Evolutionary conservation across 2,329 filamentous ascomycete genomes (phyloP).

Genomic region (Talaromyces albobiverticillius): DNA sequence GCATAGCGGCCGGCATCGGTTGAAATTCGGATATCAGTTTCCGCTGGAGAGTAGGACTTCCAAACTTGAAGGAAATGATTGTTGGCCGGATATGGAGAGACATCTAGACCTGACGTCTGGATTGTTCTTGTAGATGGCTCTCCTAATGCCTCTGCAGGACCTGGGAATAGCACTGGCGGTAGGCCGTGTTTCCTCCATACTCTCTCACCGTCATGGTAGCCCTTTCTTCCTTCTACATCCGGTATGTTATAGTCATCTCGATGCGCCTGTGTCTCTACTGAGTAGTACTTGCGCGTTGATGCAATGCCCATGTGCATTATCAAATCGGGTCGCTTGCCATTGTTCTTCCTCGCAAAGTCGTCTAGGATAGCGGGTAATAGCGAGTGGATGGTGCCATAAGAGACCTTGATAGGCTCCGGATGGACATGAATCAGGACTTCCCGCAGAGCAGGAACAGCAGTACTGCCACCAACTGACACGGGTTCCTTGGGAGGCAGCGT

Average conservation of each 20-base stretch:
- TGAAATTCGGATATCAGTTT: slow-evolving; percentile 54
- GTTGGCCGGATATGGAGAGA: slow-evolving; percentile 30
- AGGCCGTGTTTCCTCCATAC: slow-evolving; percentile 52
- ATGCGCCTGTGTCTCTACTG: slow-evolving; percentile 67
- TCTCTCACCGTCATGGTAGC: slow-evolving; percentile 46
- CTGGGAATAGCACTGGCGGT: slow-evolving; percentile 54
- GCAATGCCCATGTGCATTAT: slow-evolving; percentile 81
- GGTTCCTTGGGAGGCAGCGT: slow-evolving; percentile 35
- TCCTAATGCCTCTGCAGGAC: slow-evolving; percentile 22
- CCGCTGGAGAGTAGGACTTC: slow-evolving; percentile 29
- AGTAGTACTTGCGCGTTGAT: slow-evolving; percentile 61
- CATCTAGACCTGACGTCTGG: neutral
- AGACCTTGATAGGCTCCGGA: slow-evolving; percentile 65
- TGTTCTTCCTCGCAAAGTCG: slow-evolving; percentile 37
- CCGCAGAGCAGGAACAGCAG: slow-evolving; percentile 16
- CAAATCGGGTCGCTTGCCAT: slow-evolving; percentile 56
- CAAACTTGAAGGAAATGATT: slow-evolving; percentile 33
- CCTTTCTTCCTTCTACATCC: slow-evolving; percentile 62
- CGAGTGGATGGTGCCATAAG: slow-evolving; percentile 64
- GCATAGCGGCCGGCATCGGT: slow-evolving; percentile 70
- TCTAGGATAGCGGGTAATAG: slow-evolving; percentile 64
- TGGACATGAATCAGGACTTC: slow-evolving; percentile 49
- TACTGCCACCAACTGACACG: slow-evolving; percentile 14
- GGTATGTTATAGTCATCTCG: slow-evolving; percentile 67
- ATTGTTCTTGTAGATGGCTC: neutral